Evolutionary conservation across 257 asterid species (phyloP), one percentile per base, ranked within the genome.

Genomic region (Orobanche coerulescens): DNA sequence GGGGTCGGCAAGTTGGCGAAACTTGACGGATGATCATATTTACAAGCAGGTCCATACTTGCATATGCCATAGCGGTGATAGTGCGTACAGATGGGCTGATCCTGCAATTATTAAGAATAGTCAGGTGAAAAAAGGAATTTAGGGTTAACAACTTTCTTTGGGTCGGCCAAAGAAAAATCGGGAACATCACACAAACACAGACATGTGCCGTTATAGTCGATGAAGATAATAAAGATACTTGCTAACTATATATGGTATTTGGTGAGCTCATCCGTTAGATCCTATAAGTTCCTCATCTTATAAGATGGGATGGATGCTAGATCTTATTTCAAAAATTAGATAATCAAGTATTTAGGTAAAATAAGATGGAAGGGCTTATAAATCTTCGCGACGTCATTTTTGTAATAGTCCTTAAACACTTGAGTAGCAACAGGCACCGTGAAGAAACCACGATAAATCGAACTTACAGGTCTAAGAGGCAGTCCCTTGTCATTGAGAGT

Each of bases 381-480:
- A n/a, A n/a, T n/a, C n/a, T n/a, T n/a, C n/a, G n/a, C n/a, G n/a
- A n/a, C n/a, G n/a, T n/a, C n/a, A n/a, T n/a, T n/a, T n/a, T n/a
- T n/a, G n/a, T n/a, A n/a, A n/a, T n/a, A n/a, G n/a, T n/a, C n/a
- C n/a, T n/a, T n/a, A n/a, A 30, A 30, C 36, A 30, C 36, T 30
- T 6, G 8, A 30, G 7, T 30, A 30, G 6, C 36, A 30, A 30
- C 36, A 30, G 1, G 36, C 36, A 4, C 36, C 36, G 7, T 30
- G 7, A 30, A 30, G 0, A 30, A 4, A 44, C 4, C 20, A 9
- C n/a, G 46, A 6, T 9, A 39, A 56, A 22, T 33, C n/a, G 13
- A 75, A 78, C 95, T 78, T 81, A 88, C 98, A 71, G 95, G 97
- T 87, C 98, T 77, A 61, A 92, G 86, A 12, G 98, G 98, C 72